Evolutionary conservation across 2,329 filamentous ascomycete genomes (phyloP), one percentile per base, ranked within the genome.

Genomic region (Colletotrichum sublineola): DNA sequence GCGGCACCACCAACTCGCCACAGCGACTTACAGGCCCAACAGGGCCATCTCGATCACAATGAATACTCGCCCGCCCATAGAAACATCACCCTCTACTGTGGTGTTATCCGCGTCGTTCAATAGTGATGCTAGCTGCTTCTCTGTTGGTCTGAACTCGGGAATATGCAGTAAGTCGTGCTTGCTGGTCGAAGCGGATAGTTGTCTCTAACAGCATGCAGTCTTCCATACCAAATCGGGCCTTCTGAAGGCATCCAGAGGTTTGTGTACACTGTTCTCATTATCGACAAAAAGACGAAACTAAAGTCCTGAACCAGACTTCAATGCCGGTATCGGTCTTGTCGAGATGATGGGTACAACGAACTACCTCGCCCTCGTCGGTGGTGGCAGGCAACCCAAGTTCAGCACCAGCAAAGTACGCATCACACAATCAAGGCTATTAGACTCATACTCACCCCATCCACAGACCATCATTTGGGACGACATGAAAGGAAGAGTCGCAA

Each of bases 401-500:
- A 91, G 94, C 18, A 92, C 93, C 79, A 97, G 95, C 82, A 97
- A 97, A 86, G 94, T 91, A 77, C 11, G 77, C 65, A 15, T 12
- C 5, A 18, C 18, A 11, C 7, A 9, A 5, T 11, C 56, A 11
- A 9, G 1, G 38, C 33, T 15, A 18, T 33, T 38, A 73, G 61
- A 60, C 14, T 29, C 61, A 53, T 44, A 69, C 20, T 63, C 60
- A 40, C 33, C 58, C 33, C 62, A 29, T 18, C 18, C 11, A 68
- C 69, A 92, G 90, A 88, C 95, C 61, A 91, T 97, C 75, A 93
- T 98, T 77, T 98, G 95, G 95, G 95, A 99, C 81, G 94, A 97
- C 77, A 87, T 90, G 73, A 93, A 93, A 75, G 90, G 92, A 74
- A 93, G 92, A 75, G 82, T 86, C 11, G 90, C 92, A 9, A 87